Percentiles rank a stretch among this genome's conserved stretches.
These are phyloP conservation scores for Botryotinia globosa DNA, from an alignment of 2,329 filamentous ascomycete genomes.

Conservation along the genomic window DNA sequence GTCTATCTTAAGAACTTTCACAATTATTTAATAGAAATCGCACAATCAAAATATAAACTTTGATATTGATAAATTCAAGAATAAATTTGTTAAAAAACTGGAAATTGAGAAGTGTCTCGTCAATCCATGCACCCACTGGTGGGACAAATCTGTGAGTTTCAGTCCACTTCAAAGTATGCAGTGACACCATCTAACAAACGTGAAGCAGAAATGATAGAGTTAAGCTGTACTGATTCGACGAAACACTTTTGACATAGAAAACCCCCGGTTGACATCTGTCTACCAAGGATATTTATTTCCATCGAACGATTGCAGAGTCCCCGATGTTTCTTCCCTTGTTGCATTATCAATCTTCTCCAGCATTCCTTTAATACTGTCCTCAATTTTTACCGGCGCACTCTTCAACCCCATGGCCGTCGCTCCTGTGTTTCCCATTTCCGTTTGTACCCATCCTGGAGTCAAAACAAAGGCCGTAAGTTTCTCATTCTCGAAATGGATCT, in stretches of 20 bases:
- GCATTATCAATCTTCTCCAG: conserved; percentile 26
- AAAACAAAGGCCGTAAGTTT: conserved; percentile 38
- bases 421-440: conserved; percentile 30
- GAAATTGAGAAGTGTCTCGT: too few species aligned
- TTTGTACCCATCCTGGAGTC: conserved; percentile 40
- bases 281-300: background rate
- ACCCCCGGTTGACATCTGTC: background rate
- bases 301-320: conserved; percentile 14
- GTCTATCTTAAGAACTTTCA: too few species aligned
- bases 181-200: background rate
- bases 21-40: too few species aligned
- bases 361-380: conserved; percentile 27
- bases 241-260: background rate
- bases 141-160: too few species aligned
- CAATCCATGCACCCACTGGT: too few species aligned
- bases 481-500: conserved; percentile 39
- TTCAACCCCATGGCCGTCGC: conserved; percentile 24
- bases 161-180: too few species aligned
- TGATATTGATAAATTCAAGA: too few species aligned
- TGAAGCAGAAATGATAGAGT: background rate
- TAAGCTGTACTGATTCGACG: background rate
- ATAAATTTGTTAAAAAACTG: too few species aligned
- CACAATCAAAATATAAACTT: too few species aligned
- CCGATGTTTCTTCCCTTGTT: conserved; percentile 22
- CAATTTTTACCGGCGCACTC: conserved; percentile 27